Conservation (phyloP, 78 protist genomes). For the Monocercomonoides exilis region DNA sequence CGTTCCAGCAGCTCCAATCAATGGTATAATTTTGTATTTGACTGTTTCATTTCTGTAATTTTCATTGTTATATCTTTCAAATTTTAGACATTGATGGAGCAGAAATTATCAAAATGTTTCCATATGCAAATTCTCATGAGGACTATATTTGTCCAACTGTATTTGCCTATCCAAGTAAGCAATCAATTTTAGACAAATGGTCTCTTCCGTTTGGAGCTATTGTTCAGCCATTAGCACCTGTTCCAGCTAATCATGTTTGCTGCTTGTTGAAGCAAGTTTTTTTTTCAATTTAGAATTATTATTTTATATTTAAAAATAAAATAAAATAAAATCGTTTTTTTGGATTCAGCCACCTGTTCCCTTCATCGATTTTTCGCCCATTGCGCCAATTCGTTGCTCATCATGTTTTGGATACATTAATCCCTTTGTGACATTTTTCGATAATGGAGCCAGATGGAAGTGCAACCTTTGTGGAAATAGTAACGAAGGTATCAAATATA, state of each 20-base stretch:
- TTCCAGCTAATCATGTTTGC: neutral
- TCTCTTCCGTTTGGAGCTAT: conserved; percentile 26
- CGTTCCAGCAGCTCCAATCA: too few species aligned
- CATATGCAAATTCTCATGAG: neutral
- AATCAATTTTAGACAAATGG: neutral
- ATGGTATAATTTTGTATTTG: too few species aligned
- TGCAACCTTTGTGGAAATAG: conserved; percentile 42
- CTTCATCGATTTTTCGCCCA: conserved; percentile 11
- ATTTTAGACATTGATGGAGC: too few species aligned
- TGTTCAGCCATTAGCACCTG: conserved; percentile 21
- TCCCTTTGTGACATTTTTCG: conserved; percentile 44
- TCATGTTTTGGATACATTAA: conserved; percentile 63
- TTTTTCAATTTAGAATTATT: too few species aligned
- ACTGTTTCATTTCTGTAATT: too few species aligned
- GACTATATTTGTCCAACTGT: conserved; percentile 12
- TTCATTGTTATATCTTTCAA: too few species aligned
- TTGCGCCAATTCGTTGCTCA: conserved; percentile 43
- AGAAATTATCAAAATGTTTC: too few species aligned
- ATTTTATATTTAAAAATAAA: too few species aligned
- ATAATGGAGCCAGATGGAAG: conserved; percentile 44
- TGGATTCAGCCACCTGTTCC: neutral
- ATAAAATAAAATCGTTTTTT: too few species aligned
- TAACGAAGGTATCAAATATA: conserved; percentile 11
- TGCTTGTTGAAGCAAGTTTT: too few species aligned
- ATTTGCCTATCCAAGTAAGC: neutral